phyloP scores from a whole-genome alignment of 345 rosid species.

The Jatropha curcas region DNA sequence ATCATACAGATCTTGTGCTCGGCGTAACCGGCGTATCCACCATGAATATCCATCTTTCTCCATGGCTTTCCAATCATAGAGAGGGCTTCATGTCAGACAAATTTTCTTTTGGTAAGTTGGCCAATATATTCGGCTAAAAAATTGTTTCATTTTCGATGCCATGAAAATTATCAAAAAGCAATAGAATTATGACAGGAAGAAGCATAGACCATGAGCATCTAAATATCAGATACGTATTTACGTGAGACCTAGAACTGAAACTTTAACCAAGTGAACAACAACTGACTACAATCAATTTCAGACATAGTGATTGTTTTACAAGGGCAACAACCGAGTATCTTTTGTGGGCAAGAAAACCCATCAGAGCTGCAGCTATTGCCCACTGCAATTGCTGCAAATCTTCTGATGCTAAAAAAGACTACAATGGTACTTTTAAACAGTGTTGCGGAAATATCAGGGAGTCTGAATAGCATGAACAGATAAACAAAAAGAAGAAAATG shows the following conservation, averaged over 20 bases:
- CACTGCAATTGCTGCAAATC: background rate
- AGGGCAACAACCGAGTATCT: background rate
- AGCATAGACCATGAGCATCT: background rate
- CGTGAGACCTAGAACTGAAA: background rate
- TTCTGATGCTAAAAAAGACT: background rate
- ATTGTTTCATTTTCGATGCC: background rate
- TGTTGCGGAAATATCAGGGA: background rate
- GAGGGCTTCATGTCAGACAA: slow-evolving; percentile 60
- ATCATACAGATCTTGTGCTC: slow-evolving; percentile 74
- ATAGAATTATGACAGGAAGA: background rate
- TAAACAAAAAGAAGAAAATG: background rate
- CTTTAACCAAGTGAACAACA: background rate
- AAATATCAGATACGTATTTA: background rate
- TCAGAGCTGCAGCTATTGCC: background rate
- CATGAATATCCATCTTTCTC: slow-evolving; percentile 80
- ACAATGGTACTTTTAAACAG: background rate
- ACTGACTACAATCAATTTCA: background rate
- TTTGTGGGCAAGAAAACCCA: background rate
- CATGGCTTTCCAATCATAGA: slow-evolving; percentile 94
- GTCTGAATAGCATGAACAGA: background rate
- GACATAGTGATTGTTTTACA: background rate
- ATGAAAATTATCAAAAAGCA: slow-evolving; percentile 4
- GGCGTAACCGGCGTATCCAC: slow-evolving; percentile 78
- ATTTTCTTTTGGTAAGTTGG: slow-evolving; percentile 15
- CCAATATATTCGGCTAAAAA: background rate